These are phyloP conservation scores for Termitomyces sp. DNA, from an alignment of 1,284 basidiomycete species.

Conservation along the genomic window DNA sequence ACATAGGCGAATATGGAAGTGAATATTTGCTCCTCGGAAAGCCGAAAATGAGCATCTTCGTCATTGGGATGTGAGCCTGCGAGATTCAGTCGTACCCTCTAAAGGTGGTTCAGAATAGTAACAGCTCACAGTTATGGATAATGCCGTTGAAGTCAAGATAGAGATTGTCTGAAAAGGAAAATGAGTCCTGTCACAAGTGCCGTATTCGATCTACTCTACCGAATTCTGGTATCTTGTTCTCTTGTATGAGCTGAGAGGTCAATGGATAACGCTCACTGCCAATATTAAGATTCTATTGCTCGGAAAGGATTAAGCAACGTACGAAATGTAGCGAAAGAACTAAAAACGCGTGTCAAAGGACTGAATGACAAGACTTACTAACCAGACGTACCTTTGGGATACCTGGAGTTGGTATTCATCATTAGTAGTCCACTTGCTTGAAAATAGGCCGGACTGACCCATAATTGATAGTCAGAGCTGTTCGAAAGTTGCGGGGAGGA, in stretches of 20 bases:
- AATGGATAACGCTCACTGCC: slow-evolving; percentile 93
- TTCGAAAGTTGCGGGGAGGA: slow-evolving; percentile 5
- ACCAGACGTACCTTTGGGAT: slow-evolving; percentile 50
- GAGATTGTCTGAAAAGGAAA: slow-evolving; percentile 63
- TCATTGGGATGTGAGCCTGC: slow-evolving; percentile 90
- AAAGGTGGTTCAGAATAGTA: neutral
- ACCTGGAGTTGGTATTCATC: slow-evolving; percentile 28
- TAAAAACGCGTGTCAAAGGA: slow-evolving; percentile 23
- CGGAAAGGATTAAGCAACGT: slow-evolving; percentile 25
- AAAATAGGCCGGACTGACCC: slow-evolving; percentile 24
- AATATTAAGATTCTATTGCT: slow-evolving; percentile 10
- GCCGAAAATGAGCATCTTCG: slow-evolving; percentile 90
- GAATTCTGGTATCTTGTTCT: slow-evolving; percentile 96
- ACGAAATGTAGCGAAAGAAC: slow-evolving; percentile 87
- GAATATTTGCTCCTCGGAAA: slow-evolving; percentile 96
- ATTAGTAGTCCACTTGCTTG: slow-evolving; percentile 2
- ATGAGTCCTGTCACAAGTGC: neutral
- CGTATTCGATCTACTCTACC: slow-evolving; percentile 37
- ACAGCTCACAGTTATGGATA: slow-evolving; percentile 84
- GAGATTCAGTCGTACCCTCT: neutral
- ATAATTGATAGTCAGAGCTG: slow-evolving; percentile 19
- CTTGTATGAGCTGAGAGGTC: slow-evolving; percentile 95
- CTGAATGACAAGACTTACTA: neutral
- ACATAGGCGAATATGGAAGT: slow-evolving; percentile 97
- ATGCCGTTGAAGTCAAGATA: slow-evolving; percentile 99